phyloP scores from a whole-genome alignment of 768 basidiomycete genomes.

The Gymnopilus dilepis region DNA sequence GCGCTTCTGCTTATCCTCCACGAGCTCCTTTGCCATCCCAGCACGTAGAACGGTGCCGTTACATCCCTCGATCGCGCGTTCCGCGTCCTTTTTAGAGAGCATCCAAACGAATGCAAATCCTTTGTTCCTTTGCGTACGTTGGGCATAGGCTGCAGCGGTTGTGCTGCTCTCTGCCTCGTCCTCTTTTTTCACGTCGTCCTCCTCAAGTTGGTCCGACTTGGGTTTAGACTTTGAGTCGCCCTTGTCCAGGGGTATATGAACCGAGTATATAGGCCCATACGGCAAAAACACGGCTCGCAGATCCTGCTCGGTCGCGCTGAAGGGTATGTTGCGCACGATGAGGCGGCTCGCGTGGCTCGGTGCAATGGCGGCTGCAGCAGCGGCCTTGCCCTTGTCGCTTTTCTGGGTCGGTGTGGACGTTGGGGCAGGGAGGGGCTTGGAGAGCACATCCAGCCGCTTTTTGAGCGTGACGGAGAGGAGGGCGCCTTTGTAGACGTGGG shows the following conservation, averaged over 20 bases:
- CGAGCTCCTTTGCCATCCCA: constrained; percentile 61
- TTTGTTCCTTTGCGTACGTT: constrained; percentile 46
- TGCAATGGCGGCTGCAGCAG: constrained; percentile 42
- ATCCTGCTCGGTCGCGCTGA: constrained; percentile 82
- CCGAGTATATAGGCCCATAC: constrained; percentile 84
- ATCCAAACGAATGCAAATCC: constrained; percentile 98
- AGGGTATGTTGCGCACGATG: constrained; percentile 91
- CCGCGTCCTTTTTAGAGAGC: constrained; percentile 83
- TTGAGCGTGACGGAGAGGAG: constrained; percentile 88
- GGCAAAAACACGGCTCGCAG: constrained; percentile 86
- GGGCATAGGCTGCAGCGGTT: constrained; percentile 22
- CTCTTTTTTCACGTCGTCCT: constrained; percentile 35
- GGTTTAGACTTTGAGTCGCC: constrained; percentile 28
- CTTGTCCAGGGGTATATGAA: constrained; percentile 73
- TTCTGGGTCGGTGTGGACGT: constrained; percentile 33
- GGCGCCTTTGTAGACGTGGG: constrained; percentile 89
- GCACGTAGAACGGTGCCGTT: constrained; percentile 76
- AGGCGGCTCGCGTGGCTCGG: constrained; percentile 80
- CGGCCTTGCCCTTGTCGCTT: constrained; percentile 36
- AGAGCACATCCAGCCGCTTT: constrained; percentile 76
- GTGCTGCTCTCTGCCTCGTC: constrained; percentile 24
- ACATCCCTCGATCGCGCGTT: constrained; percentile 76
- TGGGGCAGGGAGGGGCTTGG: constrained; percentile 44
- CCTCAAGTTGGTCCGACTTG: constrained; percentile 34
- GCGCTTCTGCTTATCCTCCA: constrained; percentile 68